phyloP scores from a whole-genome alignment of 2,329 filamentous ascomycete genomes.

The Arachnopeziza araneosa region DNA sequence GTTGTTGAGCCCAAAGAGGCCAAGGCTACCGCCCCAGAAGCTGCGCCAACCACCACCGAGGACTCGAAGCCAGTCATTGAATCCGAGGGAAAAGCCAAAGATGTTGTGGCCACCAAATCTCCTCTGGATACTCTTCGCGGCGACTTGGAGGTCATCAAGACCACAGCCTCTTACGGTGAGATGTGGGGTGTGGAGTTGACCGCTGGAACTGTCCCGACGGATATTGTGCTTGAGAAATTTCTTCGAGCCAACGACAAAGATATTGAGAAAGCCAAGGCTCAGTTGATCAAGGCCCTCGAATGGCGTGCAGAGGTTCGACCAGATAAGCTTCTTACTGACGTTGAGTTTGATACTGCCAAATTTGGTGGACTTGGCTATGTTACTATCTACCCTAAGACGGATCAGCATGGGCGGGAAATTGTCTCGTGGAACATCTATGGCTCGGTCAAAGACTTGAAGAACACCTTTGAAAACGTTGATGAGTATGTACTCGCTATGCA shows the following conservation, averaged over 20 bases:
- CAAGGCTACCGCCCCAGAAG: conserved; percentile 10
- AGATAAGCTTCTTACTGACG: conserved; percentile 54
- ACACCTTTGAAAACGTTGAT: conserved; percentile 75
- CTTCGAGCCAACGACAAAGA: conserved; percentile 83
- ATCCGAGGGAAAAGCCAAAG: background rate
- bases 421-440: conserved; percentile 95
- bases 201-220: conserved; percentile 61
- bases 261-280: conserved; percentile 65
- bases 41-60: background rate
- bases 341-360: conserved; percentile 59
- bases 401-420: conserved; percentile 51
- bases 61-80: conserved; percentile 3
- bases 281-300: conserved; percentile 71
- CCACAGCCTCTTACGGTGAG: conserved; percentile 57
- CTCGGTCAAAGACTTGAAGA: conserved; percentile 71
- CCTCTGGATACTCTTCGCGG: conserved; percentile 50
- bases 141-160: conserved; percentile 51
- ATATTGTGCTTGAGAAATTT: conserved; percentile 87
- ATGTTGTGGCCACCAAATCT: conserved; percentile 16
- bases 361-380: conserved; percentile 79
- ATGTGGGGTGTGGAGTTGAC: conserved; percentile 78
- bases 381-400: conserved; percentile 58
- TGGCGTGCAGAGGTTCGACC: conserved; percentile 80
- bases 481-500: conserved; percentile 52
- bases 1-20: conserved; percentile 10